Evolutionary conservation across 2,329 filamentous ascomycete species (phyloP).

Genomic region (Chalaropsis thielavioides): DNA sequence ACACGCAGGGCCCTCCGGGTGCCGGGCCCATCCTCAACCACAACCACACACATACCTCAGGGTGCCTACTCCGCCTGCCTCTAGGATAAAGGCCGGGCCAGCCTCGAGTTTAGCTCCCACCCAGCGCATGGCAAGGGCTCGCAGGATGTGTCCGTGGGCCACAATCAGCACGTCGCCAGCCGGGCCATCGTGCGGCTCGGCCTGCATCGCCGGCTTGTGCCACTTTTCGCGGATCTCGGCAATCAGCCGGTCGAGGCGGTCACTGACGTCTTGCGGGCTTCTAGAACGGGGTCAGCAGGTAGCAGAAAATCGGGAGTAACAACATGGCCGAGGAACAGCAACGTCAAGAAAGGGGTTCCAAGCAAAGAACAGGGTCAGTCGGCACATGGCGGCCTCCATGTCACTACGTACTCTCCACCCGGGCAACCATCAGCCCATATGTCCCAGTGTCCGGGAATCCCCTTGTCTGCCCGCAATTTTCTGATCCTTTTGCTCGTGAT

Average conservation of each 20-base stretch:
- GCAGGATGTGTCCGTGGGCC: conserved; percentile 78
- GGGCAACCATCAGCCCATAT: conserved; percentile 85
- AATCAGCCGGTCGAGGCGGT: conserved; percentile 62
- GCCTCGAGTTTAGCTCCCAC: conserved; percentile 56
- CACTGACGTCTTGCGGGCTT: conserved; percentile 56
- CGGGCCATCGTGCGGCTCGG: conserved; percentile 23
- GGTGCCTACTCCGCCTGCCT: conserved; percentile 73
- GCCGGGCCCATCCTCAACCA: neutral
- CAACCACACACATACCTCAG: conserved; percentile 41
- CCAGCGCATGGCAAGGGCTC: conserved; percentile 83
- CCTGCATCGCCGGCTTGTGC: conserved; percentile 48
- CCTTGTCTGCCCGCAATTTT: conserved; percentile 39
- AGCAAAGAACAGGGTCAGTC: no score
- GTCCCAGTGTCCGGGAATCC: conserved; percentile 52
- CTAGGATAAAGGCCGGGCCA: conserved; percentile 67
- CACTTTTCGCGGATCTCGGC: conserved; percentile 53
- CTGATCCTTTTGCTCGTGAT: conserved; percentile 58
- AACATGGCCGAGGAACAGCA: neutral
- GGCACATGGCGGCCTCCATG: no score
- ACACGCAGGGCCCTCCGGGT: neutral
- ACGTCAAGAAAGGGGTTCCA: neutral
- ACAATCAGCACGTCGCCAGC: conserved; percentile 44
- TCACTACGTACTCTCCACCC: conserved; percentile 57
- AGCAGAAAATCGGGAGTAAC: neutral
- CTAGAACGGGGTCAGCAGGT: conserved; percentile 25